Conservation (phyloP, 768 basidiomycete species). For the Boletus barrowsii region DNA sequence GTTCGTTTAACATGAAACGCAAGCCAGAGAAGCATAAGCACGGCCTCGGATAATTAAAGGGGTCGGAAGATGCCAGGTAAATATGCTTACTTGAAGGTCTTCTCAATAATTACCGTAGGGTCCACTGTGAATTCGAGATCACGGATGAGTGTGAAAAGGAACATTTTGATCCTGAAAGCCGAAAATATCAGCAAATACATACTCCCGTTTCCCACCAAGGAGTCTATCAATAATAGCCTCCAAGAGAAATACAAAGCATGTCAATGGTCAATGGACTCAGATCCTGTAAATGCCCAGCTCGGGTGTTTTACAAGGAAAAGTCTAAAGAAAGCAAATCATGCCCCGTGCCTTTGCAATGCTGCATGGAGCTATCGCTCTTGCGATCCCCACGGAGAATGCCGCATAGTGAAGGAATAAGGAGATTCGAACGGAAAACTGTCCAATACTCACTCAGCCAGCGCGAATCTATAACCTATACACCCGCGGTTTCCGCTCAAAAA, state of each 20-base stretch:
- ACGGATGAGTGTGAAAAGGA: slow-evolving; percentile 54
- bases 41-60: slow-evolving; percentile 23
- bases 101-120: slow-evolving; percentile 54
- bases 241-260: slow-evolving; percentile 1
- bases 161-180: slow-evolving; percentile 55
- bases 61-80: slow-evolving; percentile 16
- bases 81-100: slow-evolving; percentile 55
- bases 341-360: slow-evolving; percentile 6
- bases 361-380: slow-evolving; percentile 6
- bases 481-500: slow-evolving; percentile 59
- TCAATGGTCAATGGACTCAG: background rate
- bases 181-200: slow-evolving; percentile 18
- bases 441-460: slow-evolving; percentile 52
- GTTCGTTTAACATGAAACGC: slow-evolving; percentile 19
- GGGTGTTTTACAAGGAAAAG: slow-evolving; percentile 10
- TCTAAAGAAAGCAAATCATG: slow-evolving; percentile 23
- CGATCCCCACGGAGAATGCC: slow-evolving; percentile 7
- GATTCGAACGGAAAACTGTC: background rate
- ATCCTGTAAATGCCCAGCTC: background rate
- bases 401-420: slow-evolving; percentile 9
- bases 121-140: slow-evolving; percentile 56
- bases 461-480: slow-evolving; percentile 62
- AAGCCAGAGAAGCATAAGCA: slow-evolving; percentile 11
- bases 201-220: background rate
- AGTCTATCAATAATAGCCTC: slow-evolving; percentile 1